These are phyloP conservation scores for Hypoxylon rubiginosum DNA, from an alignment of 2,329 filamentous ascomycete species.

Conservation along the genomic window DNA sequence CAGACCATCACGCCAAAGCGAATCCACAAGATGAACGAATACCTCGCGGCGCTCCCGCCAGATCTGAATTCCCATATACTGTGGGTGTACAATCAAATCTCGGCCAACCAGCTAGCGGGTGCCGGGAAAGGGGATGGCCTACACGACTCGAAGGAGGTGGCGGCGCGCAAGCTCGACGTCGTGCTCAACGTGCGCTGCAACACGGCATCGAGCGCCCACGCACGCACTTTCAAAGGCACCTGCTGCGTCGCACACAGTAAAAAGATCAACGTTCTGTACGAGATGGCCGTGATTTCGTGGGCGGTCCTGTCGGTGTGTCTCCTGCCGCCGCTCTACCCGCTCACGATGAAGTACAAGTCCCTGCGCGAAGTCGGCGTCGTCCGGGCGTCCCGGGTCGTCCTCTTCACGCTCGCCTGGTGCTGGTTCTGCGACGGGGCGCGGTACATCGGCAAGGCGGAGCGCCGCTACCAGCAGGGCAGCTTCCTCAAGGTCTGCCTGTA, in stretches of 20 bases:
- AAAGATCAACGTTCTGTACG: conserved; percentile 53
- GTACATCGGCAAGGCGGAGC: conserved; percentile 65
- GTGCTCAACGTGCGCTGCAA: conserved; percentile 70
- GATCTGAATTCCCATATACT: conserved; percentile 60
- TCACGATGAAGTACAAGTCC: background rate
- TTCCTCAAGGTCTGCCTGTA: conserved; percentile 47
- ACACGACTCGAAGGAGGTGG: conserved; percentile 62
- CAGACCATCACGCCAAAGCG: conserved; percentile 62
- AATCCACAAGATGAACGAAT: conserved; percentile 66
- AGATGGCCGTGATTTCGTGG: conserved; percentile 51
- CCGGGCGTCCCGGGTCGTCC: conserved; percentile 40
- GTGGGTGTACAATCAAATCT: conserved; percentile 66
- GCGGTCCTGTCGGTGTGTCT: conserved; percentile 46
- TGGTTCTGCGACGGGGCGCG: conserved; percentile 68
- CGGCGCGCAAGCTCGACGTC: conserved; percentile 64
- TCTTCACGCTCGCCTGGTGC: conserved; percentile 57
- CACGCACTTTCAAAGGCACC: conserved; percentile 62
- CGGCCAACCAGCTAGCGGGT: conserved; percentile 50
- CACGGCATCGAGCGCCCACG: conserved; percentile 55
- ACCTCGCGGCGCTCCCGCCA: conserved; percentile 59
- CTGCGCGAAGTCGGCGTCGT: background rate
- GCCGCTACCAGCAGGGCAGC: conserved; percentile 55
- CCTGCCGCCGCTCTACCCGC: conserved; percentile 9
- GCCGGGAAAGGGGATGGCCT: conserved; percentile 63
- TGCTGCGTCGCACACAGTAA: conserved; percentile 63